phyloP scores from a whole-genome alignment of 805 yeast species.

The Ogataea methylovora region DNA sequence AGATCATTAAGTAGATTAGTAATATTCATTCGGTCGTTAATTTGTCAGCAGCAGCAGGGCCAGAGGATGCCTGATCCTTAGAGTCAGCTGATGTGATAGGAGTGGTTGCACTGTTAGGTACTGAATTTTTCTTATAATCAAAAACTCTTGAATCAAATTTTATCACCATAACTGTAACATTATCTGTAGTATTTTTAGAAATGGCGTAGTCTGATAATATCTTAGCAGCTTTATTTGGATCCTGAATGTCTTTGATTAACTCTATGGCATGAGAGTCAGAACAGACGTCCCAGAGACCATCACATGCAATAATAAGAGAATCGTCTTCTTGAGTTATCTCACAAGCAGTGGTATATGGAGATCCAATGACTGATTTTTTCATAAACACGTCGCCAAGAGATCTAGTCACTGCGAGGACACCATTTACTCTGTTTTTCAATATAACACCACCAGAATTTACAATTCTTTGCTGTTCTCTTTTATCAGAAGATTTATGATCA shows the following conservation, averaged over 20 bases:
- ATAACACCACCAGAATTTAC: conserved; percentile 77
- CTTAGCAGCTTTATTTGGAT: conserved; percentile 63
- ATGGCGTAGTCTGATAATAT: conserved; percentile 67
- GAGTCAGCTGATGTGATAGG: no score
- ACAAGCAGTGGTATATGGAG: conserved; percentile 88
- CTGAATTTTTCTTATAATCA: conserved; percentile 13
- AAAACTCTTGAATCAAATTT: conserved; percentile 41
- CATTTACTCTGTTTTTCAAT: conserved; percentile 88
- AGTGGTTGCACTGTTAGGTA: no score
- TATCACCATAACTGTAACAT: conserved; percentile 89
- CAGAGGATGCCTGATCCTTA: no score
- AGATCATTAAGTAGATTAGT: no score
- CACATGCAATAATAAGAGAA: conserved; percentile 87
- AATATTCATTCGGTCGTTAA: no score
- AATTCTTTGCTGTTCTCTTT: conserved; percentile 67
- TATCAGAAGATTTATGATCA: conserved; percentile 90
- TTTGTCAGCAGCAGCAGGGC: no score
- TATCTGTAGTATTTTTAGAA: conserved; percentile 76
- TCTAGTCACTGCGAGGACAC: conserved; percentile 90
- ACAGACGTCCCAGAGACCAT: conserved; percentile 95
- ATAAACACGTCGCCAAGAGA: conserved; percentile 91
- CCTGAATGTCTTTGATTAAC: conserved; percentile 43
- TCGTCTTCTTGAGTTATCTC: conserved; percentile 62
- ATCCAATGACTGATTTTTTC: conserved; percentile 82
- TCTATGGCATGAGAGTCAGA: conserved; percentile 80